Evolutionary conservation across 108 stramenopile species (phyloP).

Genomic region (Ochromonas danica): DNA sequence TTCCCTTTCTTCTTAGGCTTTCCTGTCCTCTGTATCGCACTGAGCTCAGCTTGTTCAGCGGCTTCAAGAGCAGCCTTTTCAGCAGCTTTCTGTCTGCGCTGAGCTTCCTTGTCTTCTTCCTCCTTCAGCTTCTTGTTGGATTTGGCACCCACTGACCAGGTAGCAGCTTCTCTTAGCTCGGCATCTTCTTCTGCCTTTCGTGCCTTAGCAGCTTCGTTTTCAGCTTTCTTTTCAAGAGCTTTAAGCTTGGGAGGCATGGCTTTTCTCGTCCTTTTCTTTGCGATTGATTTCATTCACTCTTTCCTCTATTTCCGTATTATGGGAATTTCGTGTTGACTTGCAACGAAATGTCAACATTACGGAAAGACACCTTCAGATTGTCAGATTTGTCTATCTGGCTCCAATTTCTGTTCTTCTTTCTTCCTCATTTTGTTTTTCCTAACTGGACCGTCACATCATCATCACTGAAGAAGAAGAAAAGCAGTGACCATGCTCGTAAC

Average conservation of each 20-base stretch:
- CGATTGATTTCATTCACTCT: background rate
- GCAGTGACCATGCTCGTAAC: too few species aligned
- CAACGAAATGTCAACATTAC: too few species aligned
- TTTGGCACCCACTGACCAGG: conserved; percentile 34
- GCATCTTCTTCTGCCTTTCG: background rate
- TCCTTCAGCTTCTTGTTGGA: background rate
- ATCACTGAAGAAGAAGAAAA: too few species aligned
- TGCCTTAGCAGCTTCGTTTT: conserved; percentile 17
- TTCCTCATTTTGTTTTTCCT: too few species aligned
- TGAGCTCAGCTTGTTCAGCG: conserved; percentile 27
- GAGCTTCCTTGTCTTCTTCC: conserved; percentile 39
- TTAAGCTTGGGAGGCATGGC: conserved; percentile 9
- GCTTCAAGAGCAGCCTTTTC: conserved; percentile 29
- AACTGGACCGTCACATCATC: too few species aligned
- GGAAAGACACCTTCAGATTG: too few species aligned
- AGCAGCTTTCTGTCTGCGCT: conserved; percentile 23
- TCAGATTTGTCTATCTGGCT: too few species aligned
- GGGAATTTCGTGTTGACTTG: too few species aligned
- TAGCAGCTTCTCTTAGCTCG: conserved; percentile 36
- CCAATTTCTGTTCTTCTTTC: too few species aligned
- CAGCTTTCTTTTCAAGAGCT: conserved; percentile 36
- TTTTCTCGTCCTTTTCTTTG: conserved; percentile 5
- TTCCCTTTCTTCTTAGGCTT: conserved; percentile 29
- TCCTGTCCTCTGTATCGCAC: conserved; percentile 9
- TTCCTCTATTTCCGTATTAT: too few species aligned